Conservation (phyloP, 139 green algal genomes). For the Parachlorella kessleri region DNA sequence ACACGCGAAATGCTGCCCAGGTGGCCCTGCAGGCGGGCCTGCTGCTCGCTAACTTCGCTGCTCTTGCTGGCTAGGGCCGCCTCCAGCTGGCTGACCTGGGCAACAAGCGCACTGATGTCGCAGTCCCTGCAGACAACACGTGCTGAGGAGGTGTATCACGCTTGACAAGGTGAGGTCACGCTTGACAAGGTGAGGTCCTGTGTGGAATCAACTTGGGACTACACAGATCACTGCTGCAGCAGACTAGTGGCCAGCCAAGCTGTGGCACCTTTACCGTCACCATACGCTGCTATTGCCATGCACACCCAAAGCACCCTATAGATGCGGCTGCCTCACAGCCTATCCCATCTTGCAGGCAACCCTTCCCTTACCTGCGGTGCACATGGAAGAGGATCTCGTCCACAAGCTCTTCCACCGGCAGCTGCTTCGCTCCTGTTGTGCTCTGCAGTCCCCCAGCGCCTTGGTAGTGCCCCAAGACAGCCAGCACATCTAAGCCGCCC, state of each 20-base stretch:
- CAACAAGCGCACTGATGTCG: conserved; percentile 11
- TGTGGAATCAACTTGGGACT: background rate
- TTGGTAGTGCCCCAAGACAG: background rate
- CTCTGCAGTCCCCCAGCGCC: background rate
- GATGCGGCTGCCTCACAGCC: too few species aligned
- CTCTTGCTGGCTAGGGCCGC: conserved; percentile 3
- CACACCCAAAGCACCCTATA: too few species aligned
- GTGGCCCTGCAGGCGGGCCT: conserved; percentile 9
- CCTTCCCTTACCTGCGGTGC: too few species aligned
- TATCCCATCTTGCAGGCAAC: too few species aligned
- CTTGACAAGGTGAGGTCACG: background rate
- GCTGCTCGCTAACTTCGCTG: background rate
- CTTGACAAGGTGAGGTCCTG: background rate
- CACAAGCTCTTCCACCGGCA: conserved; percentile 17
- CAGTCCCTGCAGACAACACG: conserved; percentile 22
- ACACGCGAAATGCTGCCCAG: conserved; percentile 7
- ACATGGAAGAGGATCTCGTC: conserved; percentile 22
- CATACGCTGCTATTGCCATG: background rate
- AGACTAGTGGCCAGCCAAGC: too few species aligned
- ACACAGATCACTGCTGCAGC: background rate
- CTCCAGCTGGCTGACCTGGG: conserved; percentile 22
- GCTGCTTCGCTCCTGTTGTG: background rate
- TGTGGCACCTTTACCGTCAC: background rate
- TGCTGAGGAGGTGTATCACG: background rate
- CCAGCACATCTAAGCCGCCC: background rate